Evolutionary conservation across 441 rosid genomes (phyloP).

Genomic region (Bruguiera hainesii): DNA sequence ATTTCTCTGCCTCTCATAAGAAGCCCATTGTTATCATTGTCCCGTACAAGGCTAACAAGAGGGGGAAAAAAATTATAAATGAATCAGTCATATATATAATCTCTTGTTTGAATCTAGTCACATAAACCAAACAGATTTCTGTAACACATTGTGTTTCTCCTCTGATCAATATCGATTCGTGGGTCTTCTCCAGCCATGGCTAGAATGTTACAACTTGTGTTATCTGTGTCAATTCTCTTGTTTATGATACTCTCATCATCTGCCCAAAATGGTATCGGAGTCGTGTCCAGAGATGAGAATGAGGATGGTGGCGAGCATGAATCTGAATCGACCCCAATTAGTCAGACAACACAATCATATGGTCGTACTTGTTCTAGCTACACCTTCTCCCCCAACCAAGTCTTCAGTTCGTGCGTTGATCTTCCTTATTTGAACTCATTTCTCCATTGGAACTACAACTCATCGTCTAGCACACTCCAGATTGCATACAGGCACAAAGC

Average conservation of each 20-base stretch:
- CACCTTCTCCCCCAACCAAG: conserved; percentile 51
- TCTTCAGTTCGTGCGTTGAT: conserved; percentile 58
- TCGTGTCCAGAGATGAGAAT: too few relatives aligned
- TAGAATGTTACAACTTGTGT: conserved; percentile 20
- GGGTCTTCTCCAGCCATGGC: conserved; percentile 17
- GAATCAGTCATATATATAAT: neutral
- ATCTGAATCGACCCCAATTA: too few relatives aligned
- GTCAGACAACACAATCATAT: neutral
- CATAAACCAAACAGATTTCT: neutral
- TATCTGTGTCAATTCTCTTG: conserved; percentile 31
- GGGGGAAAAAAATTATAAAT: neutral
- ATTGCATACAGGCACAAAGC: conserved; percentile 68
- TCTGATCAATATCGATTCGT: neutral
- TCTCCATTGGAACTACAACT: conserved; percentile 65
- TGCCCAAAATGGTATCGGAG: too few relatives aligned
- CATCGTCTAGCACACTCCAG: conserved; percentile 47
- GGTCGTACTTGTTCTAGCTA: conserved; percentile 61
- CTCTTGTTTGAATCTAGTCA: neutral
- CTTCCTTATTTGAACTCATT: conserved; percentile 66
- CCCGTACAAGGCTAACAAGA: neutral
- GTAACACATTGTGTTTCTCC: too few relatives aligned
- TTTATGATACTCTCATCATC: conserved; percentile 22
- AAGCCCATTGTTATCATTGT: neutral
- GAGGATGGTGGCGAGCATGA: too few relatives aligned
- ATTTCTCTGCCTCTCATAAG: neutral